These are phyloP conservation scores for Picea abies DNA, from an alignment of 83 land plant genomes.

Conservation along the genomic window DNA sequence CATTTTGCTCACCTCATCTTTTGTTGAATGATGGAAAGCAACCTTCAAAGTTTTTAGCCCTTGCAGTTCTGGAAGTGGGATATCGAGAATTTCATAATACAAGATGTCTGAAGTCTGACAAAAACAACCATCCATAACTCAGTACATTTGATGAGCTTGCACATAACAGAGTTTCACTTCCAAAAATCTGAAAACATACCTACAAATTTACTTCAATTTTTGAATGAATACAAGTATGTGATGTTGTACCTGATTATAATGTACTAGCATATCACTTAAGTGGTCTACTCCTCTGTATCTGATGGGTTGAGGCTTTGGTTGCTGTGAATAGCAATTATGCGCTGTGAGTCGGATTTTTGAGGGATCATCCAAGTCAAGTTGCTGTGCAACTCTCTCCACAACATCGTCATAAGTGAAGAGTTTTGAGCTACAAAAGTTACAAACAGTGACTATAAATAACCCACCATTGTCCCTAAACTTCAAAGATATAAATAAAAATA, in stretches of 20 bases:
- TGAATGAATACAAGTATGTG: neutral
- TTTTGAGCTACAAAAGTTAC: constrained; percentile 70
- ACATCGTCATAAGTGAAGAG: constrained; percentile 91
- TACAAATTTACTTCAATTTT: neutral
- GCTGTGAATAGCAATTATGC: constrained; percentile 97
- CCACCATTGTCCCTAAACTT: neutral
- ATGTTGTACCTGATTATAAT: constrained; percentile 86
- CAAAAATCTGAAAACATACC: neutral
- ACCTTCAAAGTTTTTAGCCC: constrained; percentile 93
- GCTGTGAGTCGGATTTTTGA: constrained; percentile 94
- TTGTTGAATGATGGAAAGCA: constrained; percentile 88
- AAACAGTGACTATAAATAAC: neutral
- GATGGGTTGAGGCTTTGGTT: constrained; percentile 98
- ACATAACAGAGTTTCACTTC: too few relatives aligned
- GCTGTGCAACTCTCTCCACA: constrained; percentile 84
- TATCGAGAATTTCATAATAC: constrained; percentile 94
- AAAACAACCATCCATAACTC: neutral
- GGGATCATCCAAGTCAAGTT: constrained; percentile 89
- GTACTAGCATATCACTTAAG: constrained; percentile 90
- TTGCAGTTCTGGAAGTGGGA: constrained; percentile 97
- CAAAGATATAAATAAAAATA: neutral
- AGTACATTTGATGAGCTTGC: neutral
- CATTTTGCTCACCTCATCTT: constrained; percentile 72
- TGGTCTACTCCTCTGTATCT: constrained; percentile 89
- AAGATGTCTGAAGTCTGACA: constrained; percentile 91